Evolutionary conservation across 108 stramenopile genomes (phyloP).

Genomic region (Nannochloropsis gaditana): DNA sequence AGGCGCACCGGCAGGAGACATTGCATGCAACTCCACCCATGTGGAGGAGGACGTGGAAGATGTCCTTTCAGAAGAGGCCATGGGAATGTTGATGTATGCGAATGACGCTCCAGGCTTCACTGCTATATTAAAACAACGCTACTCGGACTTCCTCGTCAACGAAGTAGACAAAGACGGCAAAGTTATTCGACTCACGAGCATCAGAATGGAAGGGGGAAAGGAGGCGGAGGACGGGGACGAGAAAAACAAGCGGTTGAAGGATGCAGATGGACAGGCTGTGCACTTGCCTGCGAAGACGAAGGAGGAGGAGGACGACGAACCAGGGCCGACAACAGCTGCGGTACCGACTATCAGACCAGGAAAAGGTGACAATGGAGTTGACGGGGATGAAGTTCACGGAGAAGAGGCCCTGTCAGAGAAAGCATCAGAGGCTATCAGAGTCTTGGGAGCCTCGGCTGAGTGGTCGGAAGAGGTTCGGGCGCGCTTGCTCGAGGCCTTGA

Average conservation of each 20-base stretch:
- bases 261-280: background rate
- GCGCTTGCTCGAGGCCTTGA: background rate
- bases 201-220: background rate
- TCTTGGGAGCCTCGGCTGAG: background rate
- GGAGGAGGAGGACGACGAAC: background rate
- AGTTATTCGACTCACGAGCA: background rate
- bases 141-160: conserved; percentile 11
- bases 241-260: background rate
- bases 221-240: background rate
- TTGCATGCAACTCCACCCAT: too few relatives aligned
- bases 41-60: too few relatives aligned
- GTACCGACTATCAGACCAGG: too few relatives aligned
- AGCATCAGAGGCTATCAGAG: background rate
- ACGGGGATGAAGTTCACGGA: too few relatives aligned
- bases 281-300: background rate
- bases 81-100: conserved; percentile 4
- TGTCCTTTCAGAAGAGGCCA: background rate
- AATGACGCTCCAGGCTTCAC: conserved; percentile 17
- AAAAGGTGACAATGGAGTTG: too few relatives aligned
- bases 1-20: too few relatives aligned
- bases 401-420: background rate
- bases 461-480: background rate
- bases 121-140: background rate
- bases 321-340: background rate
- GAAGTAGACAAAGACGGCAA: background rate